These are phyloP conservation scores for Penicillium ucsense DNA, from an alignment of 495 filamentous ascomycete genomes.

Conservation along the genomic window DNA sequence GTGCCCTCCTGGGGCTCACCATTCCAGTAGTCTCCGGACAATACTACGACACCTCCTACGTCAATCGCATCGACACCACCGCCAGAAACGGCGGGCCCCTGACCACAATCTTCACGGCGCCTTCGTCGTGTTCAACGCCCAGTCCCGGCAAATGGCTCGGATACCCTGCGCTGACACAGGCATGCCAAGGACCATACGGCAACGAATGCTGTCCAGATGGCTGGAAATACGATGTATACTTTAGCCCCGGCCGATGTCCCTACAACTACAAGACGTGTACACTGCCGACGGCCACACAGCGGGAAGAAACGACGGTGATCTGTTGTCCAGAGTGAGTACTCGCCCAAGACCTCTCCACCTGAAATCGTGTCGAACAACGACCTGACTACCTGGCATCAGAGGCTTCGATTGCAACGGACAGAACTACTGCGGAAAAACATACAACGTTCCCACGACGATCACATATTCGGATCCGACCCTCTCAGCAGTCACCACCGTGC, in stretches of 20 bases:
- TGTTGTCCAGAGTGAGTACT: slow-evolving; percentile 8
- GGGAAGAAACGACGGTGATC: slow-evolving; percentile 1
- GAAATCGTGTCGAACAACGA: too few species aligned
- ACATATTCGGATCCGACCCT: slow-evolving; percentile 2
- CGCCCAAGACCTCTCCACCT: too few species aligned
- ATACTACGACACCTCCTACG: neutral
- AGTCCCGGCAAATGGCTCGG: neutral
- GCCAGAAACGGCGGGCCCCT: slow-evolving; percentile 2
- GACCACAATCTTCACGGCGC: slow-evolving; percentile 6
- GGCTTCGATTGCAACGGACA: slow-evolving; percentile 4
- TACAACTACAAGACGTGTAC: slow-evolving; percentile 6
- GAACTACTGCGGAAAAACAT: slow-evolving; percentile 3
- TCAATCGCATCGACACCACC: neutral
- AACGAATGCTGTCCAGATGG: slow-evolving; percentile 5
- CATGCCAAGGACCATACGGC: slow-evolving; percentile 5
- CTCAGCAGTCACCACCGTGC: neutral
- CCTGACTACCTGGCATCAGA: neutral
- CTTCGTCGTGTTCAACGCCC: slow-evolving; percentile 3
- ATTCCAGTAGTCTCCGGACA: neutral
- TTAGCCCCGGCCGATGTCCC: slow-evolving; percentile 9
- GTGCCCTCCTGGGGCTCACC: neutral
- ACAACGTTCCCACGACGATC: slow-evolving; percentile 3
- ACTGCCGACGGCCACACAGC: slow-evolving; percentile 2
- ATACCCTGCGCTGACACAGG: slow-evolving; percentile 1
- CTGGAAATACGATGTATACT: slow-evolving; percentile 5